Percentiles rank a stretch among this genome's conserved stretches.
Conservation (phyloP, 495 filamentous ascomycete genomes). For the Thermothielavioides terrestris region DNA sequence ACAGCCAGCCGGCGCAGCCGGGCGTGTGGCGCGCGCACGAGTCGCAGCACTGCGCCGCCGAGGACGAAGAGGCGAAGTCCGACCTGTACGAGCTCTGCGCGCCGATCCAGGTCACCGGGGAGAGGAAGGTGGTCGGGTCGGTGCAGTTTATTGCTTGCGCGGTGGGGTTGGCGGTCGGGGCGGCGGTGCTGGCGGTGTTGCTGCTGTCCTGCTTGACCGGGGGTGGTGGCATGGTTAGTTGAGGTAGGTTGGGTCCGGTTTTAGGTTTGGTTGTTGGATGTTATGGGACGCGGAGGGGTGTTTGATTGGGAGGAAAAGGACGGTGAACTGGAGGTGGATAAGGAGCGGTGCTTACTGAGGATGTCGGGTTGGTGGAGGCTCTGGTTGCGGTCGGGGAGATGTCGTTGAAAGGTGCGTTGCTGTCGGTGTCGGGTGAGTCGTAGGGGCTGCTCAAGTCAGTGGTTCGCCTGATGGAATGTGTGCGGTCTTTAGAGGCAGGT, state of each 20-base stretch:
- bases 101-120: constrained; percentile 10
- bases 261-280: too few relatives aligned
- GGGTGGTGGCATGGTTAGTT: neutral
- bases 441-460: constrained; percentile 12
- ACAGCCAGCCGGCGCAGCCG: constrained; percentile 23
- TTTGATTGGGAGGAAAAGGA: neutral
- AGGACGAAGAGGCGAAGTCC: constrained; percentile 1
- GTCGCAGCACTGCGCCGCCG: constrained; percentile 17
- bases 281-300: too few relatives aligned
- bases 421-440: neutral
- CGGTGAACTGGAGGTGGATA: too few relatives aligned
- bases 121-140: constrained; percentile 13
- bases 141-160: constrained; percentile 5
- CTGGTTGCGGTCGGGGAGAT: neutral
- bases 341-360: neutral
- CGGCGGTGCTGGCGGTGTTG: too few relatives aligned
- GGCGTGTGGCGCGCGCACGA: neutral
- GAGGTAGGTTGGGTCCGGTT: neutral
- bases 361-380: constrained; percentile 3
- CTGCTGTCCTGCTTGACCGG: too few relatives aligned
- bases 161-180: too few relatives aligned
- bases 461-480: neutral
- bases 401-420: neutral
- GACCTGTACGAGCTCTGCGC: neutral
- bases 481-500: neutral